Base-by-base conservation (phyloP, 768 basidiomycete species). In the Lactarius sp. region DNA sequence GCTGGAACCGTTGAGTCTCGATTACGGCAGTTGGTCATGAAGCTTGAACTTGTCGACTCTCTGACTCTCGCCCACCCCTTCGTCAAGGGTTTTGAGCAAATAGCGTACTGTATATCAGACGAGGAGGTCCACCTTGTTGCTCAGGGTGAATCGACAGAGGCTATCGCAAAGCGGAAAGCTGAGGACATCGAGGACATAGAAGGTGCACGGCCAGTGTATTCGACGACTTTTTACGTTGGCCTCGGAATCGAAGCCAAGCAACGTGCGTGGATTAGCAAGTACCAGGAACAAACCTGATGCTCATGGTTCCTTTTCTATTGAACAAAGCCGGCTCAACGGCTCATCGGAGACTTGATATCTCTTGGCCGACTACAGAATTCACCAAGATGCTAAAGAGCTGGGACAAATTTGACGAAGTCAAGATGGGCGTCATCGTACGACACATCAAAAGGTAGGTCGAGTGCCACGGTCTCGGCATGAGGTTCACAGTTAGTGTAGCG, bases 151-250 rank as follows among this genome's bases (percentile, higher is more conserved):
- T 81, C 90, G 20, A 86, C 88, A 20, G 85, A 87, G 49, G 81
- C 81, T 27, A 80, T 94, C 59, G 78, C 80, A 51, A 87, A 83
- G 66, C 82, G 94, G 52, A 90, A 85, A 67, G 85, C 85, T 70
- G 85, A 89, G 76, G 91, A 93, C 61, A 84, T 86, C 41, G 86
- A 87, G 73, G 85, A 81, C 68, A 85, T 86, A 70, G 85, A 90
- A 65, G 89, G 87, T 61, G 83, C 83, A 49, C 85, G 86, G 50
- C 80, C 84, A n/a, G 91, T 98, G 10, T 84, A 90, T 73, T 90
- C 94, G n/a, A 94, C 94, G n/a, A 93, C 91, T 1, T 98, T 97
- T 76, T 99, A 96, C 72, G 94, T 99, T 66, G 97, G 97, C 20
- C 82, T 99, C 60, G 84, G 86, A 50, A 91, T 99, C 66, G 90